Conservation (phyloP, 2,329 filamentous ascomycete species). For the Hypomyces rosellus region DNA sequence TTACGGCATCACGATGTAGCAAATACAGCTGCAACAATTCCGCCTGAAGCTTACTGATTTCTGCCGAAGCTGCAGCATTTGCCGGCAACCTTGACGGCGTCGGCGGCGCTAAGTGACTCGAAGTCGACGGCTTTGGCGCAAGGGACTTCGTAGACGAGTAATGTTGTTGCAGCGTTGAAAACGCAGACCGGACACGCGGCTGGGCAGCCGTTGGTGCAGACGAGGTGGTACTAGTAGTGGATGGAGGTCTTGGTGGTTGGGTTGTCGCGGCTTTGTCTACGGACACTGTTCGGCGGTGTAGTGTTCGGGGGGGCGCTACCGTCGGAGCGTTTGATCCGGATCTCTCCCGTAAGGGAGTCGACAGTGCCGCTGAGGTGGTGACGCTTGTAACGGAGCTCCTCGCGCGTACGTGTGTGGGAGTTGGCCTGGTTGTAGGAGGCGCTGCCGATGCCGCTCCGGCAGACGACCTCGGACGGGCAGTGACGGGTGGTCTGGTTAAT, state of each 20-base stretch:
- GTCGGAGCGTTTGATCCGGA: slow-evolving; percentile 2
- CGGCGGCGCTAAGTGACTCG: slow-evolving; percentile 51
- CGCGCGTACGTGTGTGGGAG: slow-evolving; percentile 21
- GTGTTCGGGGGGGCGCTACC: background rate
- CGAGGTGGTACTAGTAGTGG: slow-evolving; percentile 7
- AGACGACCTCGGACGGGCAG: slow-evolving; percentile 26
- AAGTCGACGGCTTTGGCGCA: slow-evolving; percentile 56
- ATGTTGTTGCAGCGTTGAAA: slow-evolving; percentile 60
- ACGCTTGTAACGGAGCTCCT: slow-evolving; percentile 27
- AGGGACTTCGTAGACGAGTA: slow-evolving; percentile 58
- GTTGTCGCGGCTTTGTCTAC: slow-evolving; percentile 14
- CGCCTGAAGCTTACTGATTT: slow-evolving; percentile 54
- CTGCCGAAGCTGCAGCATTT: slow-evolving; percentile 53
- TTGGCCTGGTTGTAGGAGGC: background rate
- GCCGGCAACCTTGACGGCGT: slow-evolving; percentile 56
- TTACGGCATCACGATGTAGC: slow-evolving; percentile 49
- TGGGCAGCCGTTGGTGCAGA: slow-evolving; percentile 18
- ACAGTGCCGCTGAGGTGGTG: slow-evolving; percentile 21
- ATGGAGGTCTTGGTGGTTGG: slow-evolving; percentile 1
- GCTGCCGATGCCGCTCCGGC: slow-evolving; percentile 18
- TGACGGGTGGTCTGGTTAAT: slow-evolving; percentile 22
- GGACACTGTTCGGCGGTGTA: slow-evolving; percentile 11
- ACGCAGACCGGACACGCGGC: slow-evolving; percentile 45
- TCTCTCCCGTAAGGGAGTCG: slow-evolving; percentile 24
- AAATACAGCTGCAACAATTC: slow-evolving; percentile 61